A percentile compares a stretch with the other conserved stretches of the same genome.
These are phyloP conservation scores for Alternaria sp. DNA, from an alignment of 2,329 filamentous ascomycete genomes.

Conservation along the genomic window DNA sequence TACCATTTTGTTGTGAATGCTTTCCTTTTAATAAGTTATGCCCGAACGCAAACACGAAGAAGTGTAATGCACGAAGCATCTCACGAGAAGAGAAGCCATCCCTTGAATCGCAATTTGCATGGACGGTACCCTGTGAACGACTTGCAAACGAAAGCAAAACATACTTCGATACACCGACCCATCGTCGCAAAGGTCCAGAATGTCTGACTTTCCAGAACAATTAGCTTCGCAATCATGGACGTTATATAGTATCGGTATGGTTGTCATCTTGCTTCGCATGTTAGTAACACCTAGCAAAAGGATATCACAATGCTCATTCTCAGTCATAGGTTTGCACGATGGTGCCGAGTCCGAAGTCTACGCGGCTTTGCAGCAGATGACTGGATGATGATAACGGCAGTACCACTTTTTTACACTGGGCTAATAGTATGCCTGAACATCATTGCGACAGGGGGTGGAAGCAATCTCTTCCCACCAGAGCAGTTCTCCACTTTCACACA, in stretches of 20 bases:
- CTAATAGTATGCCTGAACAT: conserved; percentile 54
- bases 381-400: conserved; percentile 42
- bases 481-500: conserved; percentile 48
- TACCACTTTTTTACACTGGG: conserved; percentile 49
- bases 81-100: background rate
- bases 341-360: conserved; percentile 32
- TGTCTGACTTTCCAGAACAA: conserved; percentile 26
- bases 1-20: background rate
- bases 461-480: conserved; percentile 54
- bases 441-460: conserved; percentile 53
- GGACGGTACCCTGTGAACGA: background rate
- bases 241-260: conserved; percentile 41
- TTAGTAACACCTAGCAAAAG: conserved; percentile 18
- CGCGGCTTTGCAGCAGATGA: conserved; percentile 36
- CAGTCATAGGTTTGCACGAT: conserved; percentile 35
- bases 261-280: conserved; percentile 38
- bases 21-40: background rate
- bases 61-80: background rate
- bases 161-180: background rate
- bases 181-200: background rate
- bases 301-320: background rate
- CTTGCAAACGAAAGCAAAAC: background rate
- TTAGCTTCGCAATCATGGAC: conserved; percentile 39
- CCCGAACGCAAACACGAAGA: background rate
- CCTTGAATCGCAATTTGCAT: background rate